Conservation (phyloP, 345 rosid species). For the Pugionium dolabratum region DNA sequence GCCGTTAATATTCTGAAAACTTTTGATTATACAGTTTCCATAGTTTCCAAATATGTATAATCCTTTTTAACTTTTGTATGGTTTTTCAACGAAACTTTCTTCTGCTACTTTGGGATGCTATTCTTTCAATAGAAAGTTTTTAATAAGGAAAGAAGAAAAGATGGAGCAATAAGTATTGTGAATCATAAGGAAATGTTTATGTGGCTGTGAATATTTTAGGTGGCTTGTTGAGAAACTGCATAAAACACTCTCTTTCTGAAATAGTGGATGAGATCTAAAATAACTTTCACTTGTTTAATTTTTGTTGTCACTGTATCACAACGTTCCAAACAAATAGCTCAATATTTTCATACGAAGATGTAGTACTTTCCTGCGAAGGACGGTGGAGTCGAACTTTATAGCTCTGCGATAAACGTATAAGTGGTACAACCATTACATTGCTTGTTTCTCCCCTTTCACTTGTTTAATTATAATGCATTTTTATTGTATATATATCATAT, state of each 20-base stretch:
- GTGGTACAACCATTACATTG: no score
- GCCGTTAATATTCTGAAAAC: not conserved
- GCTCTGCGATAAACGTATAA: no score
- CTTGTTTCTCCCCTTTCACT: no score
- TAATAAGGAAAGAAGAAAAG: slow-evolving; percentile 12
- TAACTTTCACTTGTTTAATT: slow-evolving; percentile 1
- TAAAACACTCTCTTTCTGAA: slow-evolving; percentile 9
- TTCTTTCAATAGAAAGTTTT: not conserved
- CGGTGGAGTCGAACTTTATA: no score
- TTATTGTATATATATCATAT: no score
- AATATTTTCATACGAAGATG: no score
- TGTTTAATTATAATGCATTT: no score
- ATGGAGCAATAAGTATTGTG: slow-evolving; percentile 22
- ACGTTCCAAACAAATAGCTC: no score
- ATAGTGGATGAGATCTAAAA: slow-evolving; percentile 12
- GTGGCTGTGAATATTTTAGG: slow-evolving; percentile 18
- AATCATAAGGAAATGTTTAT: slow-evolving; percentile 23
- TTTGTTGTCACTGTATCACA: no score
- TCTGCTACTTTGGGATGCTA: slow-evolving; percentile 25
- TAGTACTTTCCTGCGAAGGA: no score
- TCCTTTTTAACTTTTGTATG: not conserved
- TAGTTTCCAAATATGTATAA: not conserved
- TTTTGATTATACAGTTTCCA: not conserved
- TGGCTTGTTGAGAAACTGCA: slow-evolving; percentile 23
- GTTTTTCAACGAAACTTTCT: slow-evolving; percentile 22